phyloP scores from a whole-genome alignment of 768 basidiomycete genomes.

The Sistotremastrum niveocremeum region DNA sequence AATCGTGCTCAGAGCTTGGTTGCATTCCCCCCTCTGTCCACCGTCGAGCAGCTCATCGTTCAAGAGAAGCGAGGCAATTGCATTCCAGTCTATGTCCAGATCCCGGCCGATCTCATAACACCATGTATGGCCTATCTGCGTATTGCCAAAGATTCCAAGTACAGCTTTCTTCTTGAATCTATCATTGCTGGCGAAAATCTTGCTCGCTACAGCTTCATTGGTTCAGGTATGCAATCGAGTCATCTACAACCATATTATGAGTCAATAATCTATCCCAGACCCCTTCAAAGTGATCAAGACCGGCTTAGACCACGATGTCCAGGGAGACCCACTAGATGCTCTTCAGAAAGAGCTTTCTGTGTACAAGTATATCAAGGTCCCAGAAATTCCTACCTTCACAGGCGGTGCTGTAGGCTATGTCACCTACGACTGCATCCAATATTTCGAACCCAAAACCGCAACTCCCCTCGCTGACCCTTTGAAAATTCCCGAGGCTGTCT shows the following conservation, averaged over 20 bases:
- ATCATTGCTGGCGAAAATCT: slow-evolving; percentile 83
- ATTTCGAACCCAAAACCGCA: slow-evolving; percentile 92
- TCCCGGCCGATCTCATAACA: slow-evolving; percentile 92
- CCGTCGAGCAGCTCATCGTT: slow-evolving; percentile 63
- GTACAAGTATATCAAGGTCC: slow-evolving; percentile 84
- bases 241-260: background rate
- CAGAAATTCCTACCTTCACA: slow-evolving; percentile 87
- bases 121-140: slow-evolving; percentile 95
- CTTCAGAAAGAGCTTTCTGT: slow-evolving; percentile 77
- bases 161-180: slow-evolving; percentile 92
- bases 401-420: slow-evolving; percentile 98
- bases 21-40: slow-evolving; percentile 57
- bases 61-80: slow-evolving; percentile 82
- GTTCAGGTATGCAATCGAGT: slow-evolving; percentile 52
- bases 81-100: slow-evolving; percentile 81
- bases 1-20: slow-evolving; percentile 38
- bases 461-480: slow-evolving; percentile 62
- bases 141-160: slow-evolving; percentile 81
- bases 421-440: slow-evolving; percentile 88
- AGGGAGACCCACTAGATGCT: slow-evolving; percentile 75
- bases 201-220: slow-evolving; percentile 92
- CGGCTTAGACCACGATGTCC: slow-evolving; percentile 68
- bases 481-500: slow-evolving; percentile 86
- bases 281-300: slow-evolving; percentile 87
- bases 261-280: slow-evolving; percentile 35